Conservation (phyloP, 176 grass and related monocot species). For the Microstegium vimineum region DNA sequence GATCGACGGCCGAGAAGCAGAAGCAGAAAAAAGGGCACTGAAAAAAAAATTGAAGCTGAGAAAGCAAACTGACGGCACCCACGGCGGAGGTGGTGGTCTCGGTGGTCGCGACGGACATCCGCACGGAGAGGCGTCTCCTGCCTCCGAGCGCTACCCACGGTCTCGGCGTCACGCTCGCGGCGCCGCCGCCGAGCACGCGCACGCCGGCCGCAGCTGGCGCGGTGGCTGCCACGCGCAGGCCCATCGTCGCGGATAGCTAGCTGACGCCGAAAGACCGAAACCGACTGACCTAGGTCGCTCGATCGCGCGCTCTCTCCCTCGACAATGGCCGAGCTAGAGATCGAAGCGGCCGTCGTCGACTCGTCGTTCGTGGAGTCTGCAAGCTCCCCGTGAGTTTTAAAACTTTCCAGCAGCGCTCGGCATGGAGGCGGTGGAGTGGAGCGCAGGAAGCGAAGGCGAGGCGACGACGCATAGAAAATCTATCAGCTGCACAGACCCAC, state of each 20-base stretch:
- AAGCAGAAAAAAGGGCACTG: background rate
- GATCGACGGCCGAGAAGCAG: background rate
- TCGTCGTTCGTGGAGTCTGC: background rate
- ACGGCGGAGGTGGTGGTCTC: constrained; percentile 31
- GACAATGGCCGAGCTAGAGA: background rate
- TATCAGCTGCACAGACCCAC: no score
- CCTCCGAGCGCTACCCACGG: background rate
- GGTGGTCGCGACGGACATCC: constrained; percentile 52
- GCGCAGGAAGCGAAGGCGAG: background rate
- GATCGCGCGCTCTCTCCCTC: background rate
- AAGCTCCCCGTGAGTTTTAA: constrained; percentile 4
- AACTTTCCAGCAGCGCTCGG: background rate
- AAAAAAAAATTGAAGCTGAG: fast-evolving
- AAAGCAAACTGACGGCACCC: constrained; percentile 23
- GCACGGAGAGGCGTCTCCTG: constrained; percentile 23
- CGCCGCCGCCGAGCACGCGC: constrained; percentile 18
- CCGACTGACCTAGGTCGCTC: background rate
- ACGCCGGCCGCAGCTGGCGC: constrained; percentile 12
- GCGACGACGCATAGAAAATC: background rate
- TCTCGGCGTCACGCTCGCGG: background rate
- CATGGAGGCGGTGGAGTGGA: no score
- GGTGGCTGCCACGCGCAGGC: constrained; percentile 33
- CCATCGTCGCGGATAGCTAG: constrained; percentile 35
- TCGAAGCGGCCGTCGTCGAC: background rate
- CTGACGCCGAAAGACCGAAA: background rate